Evolutionary conservation across 805 yeast species (phyloP).

Genomic region (Saccharomycopsis capsularis): DNA sequence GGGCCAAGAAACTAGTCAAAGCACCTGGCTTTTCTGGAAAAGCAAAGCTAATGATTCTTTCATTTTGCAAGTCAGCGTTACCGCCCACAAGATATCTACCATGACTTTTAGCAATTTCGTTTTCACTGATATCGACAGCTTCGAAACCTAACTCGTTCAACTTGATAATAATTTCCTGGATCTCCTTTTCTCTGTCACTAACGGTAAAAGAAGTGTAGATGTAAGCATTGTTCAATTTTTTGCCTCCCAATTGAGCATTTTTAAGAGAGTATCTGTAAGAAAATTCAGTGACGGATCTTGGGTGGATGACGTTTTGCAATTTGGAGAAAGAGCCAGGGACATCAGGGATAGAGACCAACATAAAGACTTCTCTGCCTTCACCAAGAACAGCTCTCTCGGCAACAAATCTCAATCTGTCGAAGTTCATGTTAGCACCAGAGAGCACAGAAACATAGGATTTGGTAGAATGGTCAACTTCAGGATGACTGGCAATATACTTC

Average conservation of each 20-base stretch:
- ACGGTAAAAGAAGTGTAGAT: slow-evolving; percentile 81
- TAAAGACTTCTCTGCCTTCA: slow-evolving; percentile 93
- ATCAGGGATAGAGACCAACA: slow-evolving; percentile 88
- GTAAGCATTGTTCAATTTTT: slow-evolving; percentile 43
- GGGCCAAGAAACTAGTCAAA: slow-evolving; percentile 65
- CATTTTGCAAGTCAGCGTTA: slow-evolving; percentile 62
- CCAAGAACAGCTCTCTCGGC: slow-evolving; percentile 98
- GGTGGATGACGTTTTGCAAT: slow-evolving; percentile 71
- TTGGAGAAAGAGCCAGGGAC: slow-evolving; percentile 81
- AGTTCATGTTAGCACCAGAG: slow-evolving; percentile 98
- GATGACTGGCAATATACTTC: slow-evolving; percentile 62
- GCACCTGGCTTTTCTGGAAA: slow-evolving; percentile 99
- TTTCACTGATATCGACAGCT: slow-evolving; percentile 81
- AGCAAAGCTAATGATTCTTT: slow-evolving; percentile 75
- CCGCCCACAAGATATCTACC: slow-evolving; percentile 97
- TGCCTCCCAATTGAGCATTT: slow-evolving; percentile 28
- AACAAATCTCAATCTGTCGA: slow-evolving; percentile 91
- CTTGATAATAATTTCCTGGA: slow-evolving; percentile 51
- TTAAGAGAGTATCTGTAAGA: slow-evolving; percentile 66
- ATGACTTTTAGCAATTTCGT: slow-evolving; percentile 93
- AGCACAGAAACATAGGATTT: slow-evolving; percentile 77
- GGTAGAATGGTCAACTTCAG: slow-evolving; percentile 61
- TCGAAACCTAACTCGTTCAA: slow-evolving; percentile 56
- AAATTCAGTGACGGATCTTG: slow-evolving; percentile 90
- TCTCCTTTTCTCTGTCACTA: slow-evolving; percentile 62